Evolutionary conservation across 2,329 filamentous ascomycete genomes (phyloP).

Genomic region (Penicillium sp.): DNA sequence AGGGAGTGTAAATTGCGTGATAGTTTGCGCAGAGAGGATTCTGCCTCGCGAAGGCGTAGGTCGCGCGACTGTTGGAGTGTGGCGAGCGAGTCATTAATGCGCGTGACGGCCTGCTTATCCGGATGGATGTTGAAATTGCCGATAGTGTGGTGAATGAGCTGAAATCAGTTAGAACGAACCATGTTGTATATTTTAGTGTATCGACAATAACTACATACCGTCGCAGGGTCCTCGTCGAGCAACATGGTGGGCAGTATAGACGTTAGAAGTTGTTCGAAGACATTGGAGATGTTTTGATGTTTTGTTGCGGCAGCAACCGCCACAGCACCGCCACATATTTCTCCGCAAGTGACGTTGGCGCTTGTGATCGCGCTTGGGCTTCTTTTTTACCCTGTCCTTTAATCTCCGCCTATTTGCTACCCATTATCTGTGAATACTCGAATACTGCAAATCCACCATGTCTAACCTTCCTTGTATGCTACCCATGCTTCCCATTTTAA

Average conservation of each 20-base stretch:
- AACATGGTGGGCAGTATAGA: slow-evolving; percentile 66
- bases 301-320: slow-evolving; percentile 43
- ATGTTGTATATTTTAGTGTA: too few species aligned
- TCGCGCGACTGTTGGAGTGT: slow-evolving; percentile 83
- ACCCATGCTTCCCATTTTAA: neutral
- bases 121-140: slow-evolving; percentile 92
- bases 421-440: neutral
- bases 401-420: neutral
- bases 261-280: neutral
- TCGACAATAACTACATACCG: slow-evolving; percentile 54
- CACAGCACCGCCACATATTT: slow-evolving; percentile 40
- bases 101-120: slow-evolving; percentile 79
- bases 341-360: slow-evolving; percentile 30
- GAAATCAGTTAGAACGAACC: slow-evolving; percentile 13
- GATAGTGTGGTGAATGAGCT: slow-evolving; percentile 91
- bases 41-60: slow-evolving; percentile 70
- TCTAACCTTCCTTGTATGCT: slow-evolving; percentile 54
- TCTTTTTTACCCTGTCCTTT: neutral
- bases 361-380: slow-evolving; percentile 13
- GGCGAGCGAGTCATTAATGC: slow-evolving; percentile 79
- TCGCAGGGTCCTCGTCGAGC: slow-evolving; percentile 89
- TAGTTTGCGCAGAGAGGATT: slow-evolving; percentile 68
- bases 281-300: slow-evolving; percentile 15
- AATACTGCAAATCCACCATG: slow-evolving; percentile 28
- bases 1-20: slow-evolving; percentile 74